phyloP scores from a whole-genome alignment of 2,329 filamentous ascomycete species.

The Amauroascus niger region DNA sequence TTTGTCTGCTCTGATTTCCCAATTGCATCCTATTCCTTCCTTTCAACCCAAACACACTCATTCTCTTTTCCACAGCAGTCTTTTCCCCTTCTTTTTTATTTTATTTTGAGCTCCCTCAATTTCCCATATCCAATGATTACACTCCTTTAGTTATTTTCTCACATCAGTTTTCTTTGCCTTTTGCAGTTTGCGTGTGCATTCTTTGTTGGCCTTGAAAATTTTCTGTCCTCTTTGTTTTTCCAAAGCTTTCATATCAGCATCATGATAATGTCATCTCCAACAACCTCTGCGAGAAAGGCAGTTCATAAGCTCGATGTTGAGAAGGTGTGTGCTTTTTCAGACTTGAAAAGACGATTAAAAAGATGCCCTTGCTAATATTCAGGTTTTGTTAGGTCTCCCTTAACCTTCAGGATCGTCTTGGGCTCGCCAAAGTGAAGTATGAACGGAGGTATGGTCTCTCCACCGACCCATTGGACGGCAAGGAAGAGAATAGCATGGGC shows the following conservation, averaged over 20 bases:
- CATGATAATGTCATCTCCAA: conserved; percentile 28
- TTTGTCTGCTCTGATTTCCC: background rate
- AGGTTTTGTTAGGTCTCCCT: conserved; percentile 66
- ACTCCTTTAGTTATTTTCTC: conserved; percentile 14
- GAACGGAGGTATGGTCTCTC: conserved; percentile 92
- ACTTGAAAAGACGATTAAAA: background rate
- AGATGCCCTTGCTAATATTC: conserved; percentile 17
- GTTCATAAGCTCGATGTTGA: conserved; percentile 36
- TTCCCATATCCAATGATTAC: conserved; percentile 1
- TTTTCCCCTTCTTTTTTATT: background rate
- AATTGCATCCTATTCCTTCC: conserved; percentile 2
- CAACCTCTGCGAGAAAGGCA: conserved; percentile 29
- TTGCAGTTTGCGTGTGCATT: background rate
- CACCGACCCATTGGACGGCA: conserved; percentile 63
- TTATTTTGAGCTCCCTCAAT: conserved; percentile 7
- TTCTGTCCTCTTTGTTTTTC: conserved; percentile 8
- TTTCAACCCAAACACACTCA: background rate
- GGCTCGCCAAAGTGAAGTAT: conserved; percentile 93
- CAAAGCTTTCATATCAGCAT: conserved; percentile 14
- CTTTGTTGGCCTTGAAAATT: background rate
- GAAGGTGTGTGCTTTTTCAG: conserved; percentile 26
- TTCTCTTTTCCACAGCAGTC: background rate
- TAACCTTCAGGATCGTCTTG: conserved; percentile 83
- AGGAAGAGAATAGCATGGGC: conserved; percentile 57
- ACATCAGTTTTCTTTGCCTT: background rate